Conservation (phyloP, 495 filamentous ascomycete species). For the Hypoxylon fuscum region DNA sequence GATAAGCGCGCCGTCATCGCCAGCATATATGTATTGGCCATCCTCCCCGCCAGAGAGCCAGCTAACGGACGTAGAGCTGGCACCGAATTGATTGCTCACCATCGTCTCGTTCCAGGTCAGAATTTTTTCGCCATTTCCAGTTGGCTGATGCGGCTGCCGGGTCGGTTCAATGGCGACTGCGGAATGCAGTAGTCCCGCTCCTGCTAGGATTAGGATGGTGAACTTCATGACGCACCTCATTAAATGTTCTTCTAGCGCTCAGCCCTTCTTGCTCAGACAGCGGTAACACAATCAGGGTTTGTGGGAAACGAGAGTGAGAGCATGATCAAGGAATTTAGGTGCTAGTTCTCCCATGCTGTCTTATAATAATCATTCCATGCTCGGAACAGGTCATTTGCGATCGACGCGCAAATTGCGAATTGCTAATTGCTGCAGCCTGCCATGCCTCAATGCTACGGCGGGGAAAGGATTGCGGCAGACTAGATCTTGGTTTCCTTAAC, state of each 20-base stretch:
- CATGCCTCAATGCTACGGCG: constrained; percentile 29
- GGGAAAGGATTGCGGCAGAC: constrained; percentile 20
- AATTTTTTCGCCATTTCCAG: constrained; percentile 50
- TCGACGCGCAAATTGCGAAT: constrained; percentile 36
- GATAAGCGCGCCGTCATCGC: constrained; percentile 52
- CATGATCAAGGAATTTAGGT: constrained; percentile 1
- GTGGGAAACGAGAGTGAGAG: neutral
- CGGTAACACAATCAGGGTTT: neutral
- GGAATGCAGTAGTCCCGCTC: constrained; percentile 24
- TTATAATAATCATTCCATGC: constrained; percentile 15
- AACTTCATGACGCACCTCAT: constrained; percentile 31
- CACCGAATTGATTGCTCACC: constrained; percentile 41
- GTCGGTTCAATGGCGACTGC: constrained; percentile 48
- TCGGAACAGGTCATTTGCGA: constrained; percentile 28
- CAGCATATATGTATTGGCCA: constrained; percentile 59
- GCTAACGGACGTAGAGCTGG: constrained; percentile 49
- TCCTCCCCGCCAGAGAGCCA: constrained; percentile 57
- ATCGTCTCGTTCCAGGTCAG: constrained; percentile 56
- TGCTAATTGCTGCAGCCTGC: constrained; percentile 11
- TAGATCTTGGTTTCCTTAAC: constrained; percentile 29
- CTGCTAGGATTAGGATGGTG: constrained; percentile 15
- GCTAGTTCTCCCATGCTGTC: neutral
- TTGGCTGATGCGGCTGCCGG: constrained; percentile 50
- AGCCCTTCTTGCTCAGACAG: neutral
- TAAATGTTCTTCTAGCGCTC: neutral